These are phyloP conservation scores for Camellia japonica DNA, from an alignment of 148 eudicot genomes.

Conservation along the genomic window DNA sequence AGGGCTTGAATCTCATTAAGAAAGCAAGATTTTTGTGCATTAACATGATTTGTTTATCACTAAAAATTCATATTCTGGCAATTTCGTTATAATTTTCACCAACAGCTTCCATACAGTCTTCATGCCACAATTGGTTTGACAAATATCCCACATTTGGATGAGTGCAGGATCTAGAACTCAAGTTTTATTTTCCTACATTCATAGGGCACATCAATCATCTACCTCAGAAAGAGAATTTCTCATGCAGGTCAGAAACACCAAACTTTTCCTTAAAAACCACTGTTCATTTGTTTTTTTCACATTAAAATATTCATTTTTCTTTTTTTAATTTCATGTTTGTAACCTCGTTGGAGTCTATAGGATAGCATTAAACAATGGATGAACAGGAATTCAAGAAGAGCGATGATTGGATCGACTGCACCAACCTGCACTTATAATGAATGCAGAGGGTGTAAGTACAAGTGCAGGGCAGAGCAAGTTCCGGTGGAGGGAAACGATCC, in stretches of 20 bases:
- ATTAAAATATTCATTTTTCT: not conserved
- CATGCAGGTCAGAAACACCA: conserved; percentile 19
- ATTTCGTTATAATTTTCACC: too few species aligned
- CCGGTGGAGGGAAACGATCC: conserved; percentile 97
- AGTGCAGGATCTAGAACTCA: conserved; percentile 28
- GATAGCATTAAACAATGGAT: conserved; percentile 13
- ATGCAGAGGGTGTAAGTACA: conserved; percentile 84
- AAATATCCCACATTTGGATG: not conserved
- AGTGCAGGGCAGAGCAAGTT: conserved; percentile 89
- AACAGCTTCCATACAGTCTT: too few species aligned
- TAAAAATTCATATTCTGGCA: too few species aligned
- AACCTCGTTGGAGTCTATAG: conserved; percentile 16
- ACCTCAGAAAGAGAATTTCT: conserved; percentile 9
- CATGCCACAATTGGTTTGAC: not conserved
- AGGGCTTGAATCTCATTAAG: too few species aligned
- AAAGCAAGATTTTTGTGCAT: too few species aligned
- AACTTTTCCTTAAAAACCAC: not conserved
- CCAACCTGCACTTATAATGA: conserved; percentile 93
- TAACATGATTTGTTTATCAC: too few species aligned
- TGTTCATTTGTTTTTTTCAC: not conserved
- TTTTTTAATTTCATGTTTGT: not conserved
- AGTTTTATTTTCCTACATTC: conserved; percentile 11
- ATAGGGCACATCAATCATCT: not conserved
- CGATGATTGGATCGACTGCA: conserved; percentile 78
- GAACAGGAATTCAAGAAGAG: conserved; percentile 36